These are phyloP conservation scores for Calophaca sinica DNA, from an alignment of 306 rosid species.

Conservation along the genomic window DNA sequence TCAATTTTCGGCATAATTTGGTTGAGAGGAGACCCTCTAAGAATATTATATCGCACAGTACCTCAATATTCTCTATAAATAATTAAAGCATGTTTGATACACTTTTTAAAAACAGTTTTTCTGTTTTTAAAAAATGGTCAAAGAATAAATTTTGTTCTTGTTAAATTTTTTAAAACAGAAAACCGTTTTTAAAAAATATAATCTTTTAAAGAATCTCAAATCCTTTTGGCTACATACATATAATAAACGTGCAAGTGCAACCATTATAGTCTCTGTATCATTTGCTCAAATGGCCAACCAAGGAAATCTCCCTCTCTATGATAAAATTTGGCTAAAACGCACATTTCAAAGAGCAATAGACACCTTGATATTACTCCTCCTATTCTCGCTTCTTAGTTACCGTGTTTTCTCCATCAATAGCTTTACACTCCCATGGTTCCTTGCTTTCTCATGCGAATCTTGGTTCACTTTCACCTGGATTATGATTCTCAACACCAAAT, in stretches of 20 bases:
- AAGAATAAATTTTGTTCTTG: too few species aligned
- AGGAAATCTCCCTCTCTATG: constrained; percentile 46
- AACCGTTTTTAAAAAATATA: too few species aligned
- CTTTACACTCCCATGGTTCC: constrained; percentile 56
- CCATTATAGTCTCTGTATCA: neutral
- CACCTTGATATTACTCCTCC: constrained; percentile 49
- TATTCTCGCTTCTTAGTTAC: constrained; percentile 48
- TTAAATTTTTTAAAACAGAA: too few species aligned
- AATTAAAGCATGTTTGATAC: too few species aligned
- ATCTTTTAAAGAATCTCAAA: too few species aligned
- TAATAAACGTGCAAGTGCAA: neutral
- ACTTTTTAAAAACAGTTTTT: too few species aligned
- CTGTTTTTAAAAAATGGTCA: too few species aligned
- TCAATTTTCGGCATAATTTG: too few species aligned
- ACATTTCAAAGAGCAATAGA: constrained; percentile 42
- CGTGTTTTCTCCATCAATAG: constrained; percentile 44
- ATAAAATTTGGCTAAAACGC: constrained; percentile 41
- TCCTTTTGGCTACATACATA: neutral
- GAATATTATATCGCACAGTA: too few species aligned
- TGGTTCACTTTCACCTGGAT: constrained; percentile 65
- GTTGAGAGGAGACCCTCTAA: too few species aligned
- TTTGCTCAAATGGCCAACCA: constrained; percentile 28
- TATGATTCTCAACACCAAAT: constrained; percentile 50
- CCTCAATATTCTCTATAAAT: neutral
- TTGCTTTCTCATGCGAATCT: constrained; percentile 68